Conservation (phyloP, 805 yeast genomes). For the Debaryomyces tyrocola region DNA sequence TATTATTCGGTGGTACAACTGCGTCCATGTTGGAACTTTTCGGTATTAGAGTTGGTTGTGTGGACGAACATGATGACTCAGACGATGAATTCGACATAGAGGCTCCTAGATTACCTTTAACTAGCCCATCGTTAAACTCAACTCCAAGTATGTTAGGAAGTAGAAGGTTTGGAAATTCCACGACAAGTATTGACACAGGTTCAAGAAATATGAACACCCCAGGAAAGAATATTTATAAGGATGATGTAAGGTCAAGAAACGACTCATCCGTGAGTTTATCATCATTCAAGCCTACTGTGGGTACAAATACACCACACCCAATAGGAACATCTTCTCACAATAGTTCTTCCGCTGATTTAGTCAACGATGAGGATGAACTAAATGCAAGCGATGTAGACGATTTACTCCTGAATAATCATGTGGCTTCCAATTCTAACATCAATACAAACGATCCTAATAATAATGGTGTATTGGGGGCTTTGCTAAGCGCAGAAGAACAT, state of each 20-base stretch:
- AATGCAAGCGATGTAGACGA: constrained; percentile 40
- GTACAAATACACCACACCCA: background rate
- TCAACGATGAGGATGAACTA: constrained; percentile 19
- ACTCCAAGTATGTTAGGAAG: constrained; percentile 12
- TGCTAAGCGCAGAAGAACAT: constrained; percentile 62
- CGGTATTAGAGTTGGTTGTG: constrained; percentile 88
- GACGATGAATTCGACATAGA: constrained; percentile 97
- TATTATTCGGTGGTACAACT: constrained; percentile 96
- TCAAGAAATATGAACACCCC: constrained; percentile 4
- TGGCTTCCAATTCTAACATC: background rate
- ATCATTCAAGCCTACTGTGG: constrained; percentile 11
- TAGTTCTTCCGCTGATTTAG: constrained; percentile 19
- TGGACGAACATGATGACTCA: constrained; percentile 67
- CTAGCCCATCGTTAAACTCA: constrained; percentile 2
- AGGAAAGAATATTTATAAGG: constrained; percentile 15
- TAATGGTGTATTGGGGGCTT: constrained; percentile 40
- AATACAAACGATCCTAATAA: constrained; percentile 2
- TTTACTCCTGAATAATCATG: constrained; percentile 16
- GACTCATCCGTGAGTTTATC: constrained; percentile 28
- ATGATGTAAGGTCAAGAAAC: constrained; percentile 28
- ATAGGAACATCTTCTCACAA: constrained; percentile 8
- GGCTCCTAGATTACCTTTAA: constrained; percentile 48
- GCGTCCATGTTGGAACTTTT: constrained; percentile 96
- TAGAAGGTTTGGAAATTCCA: constrained; percentile 15
- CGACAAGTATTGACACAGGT: constrained; percentile 5